Base-by-base conservation (phyloP, 352 stramenopile species). In the Phytopythium ostracodes region DNA sequence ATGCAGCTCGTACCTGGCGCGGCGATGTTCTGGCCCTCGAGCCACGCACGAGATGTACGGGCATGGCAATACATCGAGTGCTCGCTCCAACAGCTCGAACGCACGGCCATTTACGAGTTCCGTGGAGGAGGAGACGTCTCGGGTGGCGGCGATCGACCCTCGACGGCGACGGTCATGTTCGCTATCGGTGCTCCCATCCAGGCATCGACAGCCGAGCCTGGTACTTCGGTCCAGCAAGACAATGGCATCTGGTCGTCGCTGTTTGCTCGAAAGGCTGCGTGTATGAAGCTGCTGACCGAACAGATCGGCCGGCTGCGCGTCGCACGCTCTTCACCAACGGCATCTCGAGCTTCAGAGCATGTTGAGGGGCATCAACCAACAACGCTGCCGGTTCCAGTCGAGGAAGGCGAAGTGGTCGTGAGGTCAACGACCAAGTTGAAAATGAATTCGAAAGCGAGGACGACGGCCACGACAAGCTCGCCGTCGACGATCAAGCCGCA, bases 241-340 rank as follows among this genome's bases (percentile, higher is more conserved):
- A 63, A 17, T 8, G 51, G 66, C 2, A 55, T 92, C 18, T 92
- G 81, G 81, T 78, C 75, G 44, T 51, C 60, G 17, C 67, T 91
- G 35, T 67, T 75, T 20, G 66, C 79, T 5, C 81, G 84, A 12
- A 79, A 75, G 57, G 79, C 71, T 11, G 70, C 82, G 24, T 91
- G 79, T 63, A 84, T 89, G 81, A 91, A 92, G 61, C n/a, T 82
- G 8, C 29, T 92, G 27, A 59, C 74, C 20, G 68, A 85, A 49
- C 77, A 88, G 44, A 68, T 87, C 18, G 81, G 81, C 24, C 54
- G 54, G 4, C 38, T 60, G 6, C 35, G 38, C 6, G 24, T 27
- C 14, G 10, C 25, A 2, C 27, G 18, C 2, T 15, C 22, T 10
- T 49, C 54, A 18, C 1, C 7, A 11, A 27, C 46, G 5, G 46